Evolutionary conservation across 345 rosid genomes (phyloP), one percentile per base, ranked within the genome.

Genomic region (Eucalyptus pauciflora): DNA sequence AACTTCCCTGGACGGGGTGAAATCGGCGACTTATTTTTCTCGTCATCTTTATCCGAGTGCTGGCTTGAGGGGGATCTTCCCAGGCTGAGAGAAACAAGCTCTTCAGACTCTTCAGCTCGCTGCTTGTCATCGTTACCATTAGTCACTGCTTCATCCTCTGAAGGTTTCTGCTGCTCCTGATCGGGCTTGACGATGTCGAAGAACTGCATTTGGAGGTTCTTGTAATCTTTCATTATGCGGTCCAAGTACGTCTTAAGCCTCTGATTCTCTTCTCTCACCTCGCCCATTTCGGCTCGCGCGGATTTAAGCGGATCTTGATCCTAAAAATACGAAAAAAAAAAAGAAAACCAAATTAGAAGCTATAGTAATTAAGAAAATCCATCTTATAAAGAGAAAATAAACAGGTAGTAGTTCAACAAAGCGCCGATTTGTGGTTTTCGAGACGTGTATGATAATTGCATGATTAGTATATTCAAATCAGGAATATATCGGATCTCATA

Each of bases 201-300:
- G 93, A 94, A 92, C 90, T 94, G 92, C 94, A 90, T 90, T 89
- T 95, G 96, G 50, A 97, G 97, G 48, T 88, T 89, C 88, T 93
- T 91, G 90, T 96, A 97, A 80, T 97, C 99, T 89, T 92, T 95
- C 93, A 85, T 93, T 81, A 94, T 90, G 50, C 91, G 92, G 83
- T 93, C 90, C 87, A 97, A 90, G 80, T 92, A 60, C 90, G 90
- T 89, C 91, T 95, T 97, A 48, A 97, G 94, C 89, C 95, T 96
- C 89, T 94, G 90, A 52, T 97, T 97, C 92, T 96, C 99, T 91
- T 96, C 96, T 90, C 91, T 94, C 56, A 93, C 97, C 86, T 93
- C 97, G 17, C 93, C 96, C 95, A 96, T 94, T 92, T 96, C 95
- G 8, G 94, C 94, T 92, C 94, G 93, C 20, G 95, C 91, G 29